Evolutionary conservation across 2,329 filamentous ascomycete species (phyloP).

Genomic region (Dryadomyces sulphureus): DNA sequence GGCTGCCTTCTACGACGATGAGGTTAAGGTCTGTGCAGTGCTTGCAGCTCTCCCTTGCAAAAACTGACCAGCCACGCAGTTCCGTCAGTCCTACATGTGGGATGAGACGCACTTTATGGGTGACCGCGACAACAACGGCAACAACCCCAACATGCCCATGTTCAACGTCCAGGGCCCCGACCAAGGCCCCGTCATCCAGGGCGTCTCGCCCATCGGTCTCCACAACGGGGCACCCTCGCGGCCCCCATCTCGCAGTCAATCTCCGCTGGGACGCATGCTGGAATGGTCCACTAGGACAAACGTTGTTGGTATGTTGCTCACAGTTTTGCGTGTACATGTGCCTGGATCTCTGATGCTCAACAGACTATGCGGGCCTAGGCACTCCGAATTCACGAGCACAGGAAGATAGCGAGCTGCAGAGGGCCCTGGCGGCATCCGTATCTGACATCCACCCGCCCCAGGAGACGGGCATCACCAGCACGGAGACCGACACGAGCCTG

Average conservation of each 20-base stretch:
- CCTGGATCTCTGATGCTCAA: not conserved
- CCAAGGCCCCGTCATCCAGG: constrained; percentile 27
- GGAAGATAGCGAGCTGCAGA: constrained; percentile 40
- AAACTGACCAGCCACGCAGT: constrained; percentile 19
- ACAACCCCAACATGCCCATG: constrained; percentile 18
- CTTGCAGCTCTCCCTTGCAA: not conserved
- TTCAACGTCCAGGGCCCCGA: constrained; percentile 42
- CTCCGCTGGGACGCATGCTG: constrained; percentile 37
- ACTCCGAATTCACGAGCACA: constrained; percentile 21
- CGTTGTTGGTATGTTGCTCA: not conserved
- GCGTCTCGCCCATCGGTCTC: constrained; percentile 26
- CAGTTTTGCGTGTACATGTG: not conserved
- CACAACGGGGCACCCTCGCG: constrained; percentile 36
- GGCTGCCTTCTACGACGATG: constrained; percentile 36
- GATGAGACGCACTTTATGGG: constrained; percentile 37
- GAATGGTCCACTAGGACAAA: constrained; percentile 29
- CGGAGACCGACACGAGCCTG: constrained; percentile 20
- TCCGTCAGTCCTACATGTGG: constrained; percentile 36
- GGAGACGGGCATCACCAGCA: constrained; percentile 31
- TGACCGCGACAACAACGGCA: constrained; percentile 31
- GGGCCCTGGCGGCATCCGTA: constrained; percentile 41
- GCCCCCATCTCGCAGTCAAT: constrained; percentile 46
- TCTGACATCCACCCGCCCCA: constrained; percentile 31
- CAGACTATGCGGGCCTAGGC: constrained; percentile 2
- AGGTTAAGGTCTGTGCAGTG: constrained; percentile 23